Evolutionary conservation across 495 filamentous ascomycete genomes (phyloP).

Genomic region (Talaromyces proteolyticus): DNA sequence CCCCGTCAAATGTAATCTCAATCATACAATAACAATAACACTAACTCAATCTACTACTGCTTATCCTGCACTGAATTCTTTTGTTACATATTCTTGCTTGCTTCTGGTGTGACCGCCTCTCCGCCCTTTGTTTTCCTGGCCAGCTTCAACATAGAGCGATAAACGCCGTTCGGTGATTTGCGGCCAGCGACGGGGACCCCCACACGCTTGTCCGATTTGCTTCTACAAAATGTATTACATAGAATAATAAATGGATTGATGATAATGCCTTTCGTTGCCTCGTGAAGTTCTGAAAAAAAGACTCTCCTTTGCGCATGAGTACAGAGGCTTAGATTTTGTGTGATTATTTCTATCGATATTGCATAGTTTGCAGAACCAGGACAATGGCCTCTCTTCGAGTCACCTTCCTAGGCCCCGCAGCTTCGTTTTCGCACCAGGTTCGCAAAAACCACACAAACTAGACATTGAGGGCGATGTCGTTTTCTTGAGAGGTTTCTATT

Average conservation of each 20-base stretch:
- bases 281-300: neutral
- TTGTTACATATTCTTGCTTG: too few relatives aligned
- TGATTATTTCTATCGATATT: neutral
- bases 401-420: constrained; percentile 75
- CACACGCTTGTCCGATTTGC: too few relatives aligned
- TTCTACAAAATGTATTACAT: too few relatives aligned
- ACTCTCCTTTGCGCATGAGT: neutral
- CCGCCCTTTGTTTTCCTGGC: too few relatives aligned
- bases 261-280: too few relatives aligned
- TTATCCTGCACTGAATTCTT: neutral
- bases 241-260: too few relatives aligned
- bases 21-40: too few relatives aligned
- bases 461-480: constrained; percentile 2
- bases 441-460: constrained; percentile 5
- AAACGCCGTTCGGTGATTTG: too few relatives aligned
- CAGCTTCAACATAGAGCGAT: too few relatives aligned
- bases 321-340: neutral
- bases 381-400: constrained; percentile 32
- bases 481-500: neutral
- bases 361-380: neutral
- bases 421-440: constrained; percentile 93
- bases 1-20: neutral
- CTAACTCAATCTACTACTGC: too few relatives aligned
- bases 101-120: too few relatives aligned
- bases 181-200: too few relatives aligned